A percentile compares a stretch with the other conserved stretches of the same genome.
Evolutionary conservation across 306 rosid genomes (phyloP).

Genomic region (Medicago arabica): DNA sequence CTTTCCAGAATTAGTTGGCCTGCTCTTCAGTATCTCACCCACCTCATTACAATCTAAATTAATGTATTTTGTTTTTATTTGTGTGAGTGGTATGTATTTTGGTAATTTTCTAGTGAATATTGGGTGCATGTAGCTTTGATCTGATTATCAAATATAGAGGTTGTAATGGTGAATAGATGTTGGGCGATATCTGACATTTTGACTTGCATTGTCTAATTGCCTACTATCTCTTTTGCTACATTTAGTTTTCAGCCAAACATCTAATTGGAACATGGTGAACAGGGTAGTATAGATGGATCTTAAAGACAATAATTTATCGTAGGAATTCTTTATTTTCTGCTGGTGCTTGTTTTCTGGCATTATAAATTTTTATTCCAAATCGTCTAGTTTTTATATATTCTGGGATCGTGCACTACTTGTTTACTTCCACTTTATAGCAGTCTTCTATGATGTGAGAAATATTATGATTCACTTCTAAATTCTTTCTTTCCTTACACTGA

Average conservation of each 20-base stretch:
- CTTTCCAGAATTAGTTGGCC: constrained; percentile 20
- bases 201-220: constrained; percentile 21
- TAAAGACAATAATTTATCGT: constrained; percentile 16
- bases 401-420: not conserved
- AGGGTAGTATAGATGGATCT: not conserved
- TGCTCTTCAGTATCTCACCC: constrained; percentile 19
- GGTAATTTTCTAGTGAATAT: constrained; percentile 5
- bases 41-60: not conserved
- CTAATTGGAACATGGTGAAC: constrained; percentile 9
- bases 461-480: constrained; percentile 35
- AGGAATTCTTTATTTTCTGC: constrained; percentile 34
- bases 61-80: not conserved
- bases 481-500: constrained; percentile 37
- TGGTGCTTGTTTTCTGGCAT: constrained; percentile 37
- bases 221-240: not conserved
- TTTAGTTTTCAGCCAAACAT: constrained; percentile 13
- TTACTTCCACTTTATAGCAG: not conserved
- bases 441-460: constrained; percentile 41
- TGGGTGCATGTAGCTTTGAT: not conserved
- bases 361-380: constrained; percentile 35
- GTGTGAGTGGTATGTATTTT: not conserved
- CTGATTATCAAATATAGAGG: constrained; percentile 17
- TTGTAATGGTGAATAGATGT: not conserved
- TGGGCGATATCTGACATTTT: not conserved
- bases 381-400: constrained; percentile 54